Evolutionary conservation across 768 basidiomycete genomes (phyloP).

Genomic region (Mycena metata): DNA sequence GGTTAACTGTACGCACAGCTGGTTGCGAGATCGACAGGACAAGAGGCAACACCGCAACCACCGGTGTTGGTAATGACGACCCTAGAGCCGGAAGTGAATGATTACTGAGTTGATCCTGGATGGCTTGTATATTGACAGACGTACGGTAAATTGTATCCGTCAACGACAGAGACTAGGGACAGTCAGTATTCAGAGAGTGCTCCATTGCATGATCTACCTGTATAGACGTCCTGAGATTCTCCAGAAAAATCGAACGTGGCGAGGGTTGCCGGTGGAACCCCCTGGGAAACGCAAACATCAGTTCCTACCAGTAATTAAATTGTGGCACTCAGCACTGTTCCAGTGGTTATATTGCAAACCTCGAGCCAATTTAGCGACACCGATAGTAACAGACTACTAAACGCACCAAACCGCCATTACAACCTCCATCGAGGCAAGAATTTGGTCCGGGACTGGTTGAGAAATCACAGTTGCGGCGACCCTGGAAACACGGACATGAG

Average conservation of each 20-base stretch:
- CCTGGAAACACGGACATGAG: conserved; percentile 9
- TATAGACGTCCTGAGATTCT: conserved; percentile 15
- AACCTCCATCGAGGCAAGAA: conserved; percentile 25
- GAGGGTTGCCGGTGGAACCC: conserved; percentile 25
- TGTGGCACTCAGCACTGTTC: conserved; percentile 17
- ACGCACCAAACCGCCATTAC: conserved; percentile 24
- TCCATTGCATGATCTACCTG: conserved; percentile 8
- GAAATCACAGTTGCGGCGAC: conserved; percentile 25
- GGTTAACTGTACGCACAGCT: conserved; percentile 20
- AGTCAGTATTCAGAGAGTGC: conserved; percentile 7
- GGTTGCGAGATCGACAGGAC: conserved; percentile 24
- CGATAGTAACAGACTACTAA: not conserved
- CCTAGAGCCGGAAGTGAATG: conserved; percentile 13
- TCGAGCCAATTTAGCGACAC: conserved; percentile 2
- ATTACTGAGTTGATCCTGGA: not conserved
- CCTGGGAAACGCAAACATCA: conserved; percentile 14
- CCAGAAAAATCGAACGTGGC: conserved; percentile 26
- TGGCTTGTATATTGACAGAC: not conserved
- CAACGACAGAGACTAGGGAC: conserved; percentile 24
- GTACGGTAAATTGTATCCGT: conserved; percentile 25
- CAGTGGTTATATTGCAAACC: conserved; percentile 20
- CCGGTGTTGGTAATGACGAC: conserved; percentile 9
- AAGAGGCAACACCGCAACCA: conserved; percentile 17
- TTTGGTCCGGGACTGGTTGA: conserved; percentile 17
- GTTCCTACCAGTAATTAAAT: not conserved